Base-by-base conservation (phyloP, 2,329 filamentous ascomycete species). In the Cladosporium sp. region DNA sequence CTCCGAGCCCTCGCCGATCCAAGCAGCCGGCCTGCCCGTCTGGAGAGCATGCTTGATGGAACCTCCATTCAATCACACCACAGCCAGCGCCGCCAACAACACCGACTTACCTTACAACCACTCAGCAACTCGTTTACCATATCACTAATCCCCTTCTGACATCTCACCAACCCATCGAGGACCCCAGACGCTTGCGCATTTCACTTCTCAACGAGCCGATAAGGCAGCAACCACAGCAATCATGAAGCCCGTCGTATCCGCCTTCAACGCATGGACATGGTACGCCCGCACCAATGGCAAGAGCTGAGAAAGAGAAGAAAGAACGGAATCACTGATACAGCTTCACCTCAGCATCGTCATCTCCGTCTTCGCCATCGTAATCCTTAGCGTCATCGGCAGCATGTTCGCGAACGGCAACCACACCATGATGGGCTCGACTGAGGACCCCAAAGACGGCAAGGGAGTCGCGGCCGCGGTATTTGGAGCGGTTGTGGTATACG, bases 241-340 rank as follows among this genome's bases (percentile, higher is more conserved):
- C 66, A 96, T 96, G 91, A 96, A 96, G 84, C 91, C 92, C 60
- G 77, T 97, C 67, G 88, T 97, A 62, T 86, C 88, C 67, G 85
- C 89, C 59, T 80, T 91, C 75, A 91, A 95, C 75, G 92, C 91
- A 65, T 96, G 91, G 90, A 88, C 84, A 76, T 95, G 91, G 91
- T 96, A 77, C 66, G 82, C 69, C 19, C 18, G 19, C 20, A 16
- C 19, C 33, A 20, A 30, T 18, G 8, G 33, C n/a, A 12, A 53
- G 18, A 41, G 4, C 19, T 30, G 11, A 42, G n/a, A n/a, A 38
- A n/a, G 22, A 16, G 7, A 16, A 39, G 38, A 51, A 55, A 52
- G 51, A 33, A 51, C 15, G 30, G 15, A 16, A 20, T 30, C n/a
- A 43, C 41, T 50, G 33, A 50, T 13, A 16, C 8, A 25, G 7